These are phyloP conservation scores for Grigorovia humatica DNA, from an alignment of 805 yeast genomes.

Conservation along the genomic window DNA sequence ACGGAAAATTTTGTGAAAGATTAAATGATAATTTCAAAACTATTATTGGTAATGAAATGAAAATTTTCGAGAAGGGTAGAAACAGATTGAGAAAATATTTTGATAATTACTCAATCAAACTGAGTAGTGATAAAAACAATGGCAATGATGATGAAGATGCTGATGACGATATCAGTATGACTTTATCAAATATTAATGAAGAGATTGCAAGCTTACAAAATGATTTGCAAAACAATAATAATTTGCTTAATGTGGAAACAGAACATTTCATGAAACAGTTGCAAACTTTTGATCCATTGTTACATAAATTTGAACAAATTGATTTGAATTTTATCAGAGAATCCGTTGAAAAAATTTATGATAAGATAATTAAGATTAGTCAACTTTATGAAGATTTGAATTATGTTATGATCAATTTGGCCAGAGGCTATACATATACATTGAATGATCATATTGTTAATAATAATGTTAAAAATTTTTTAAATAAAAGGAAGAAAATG, in stretches of 20 bases:
- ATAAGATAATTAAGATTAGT: conserved; percentile 14
- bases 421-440: conserved; percentile 62
- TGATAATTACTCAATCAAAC: conserved; percentile 11
- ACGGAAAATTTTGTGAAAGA: conserved; percentile 15
- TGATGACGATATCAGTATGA: conserved; percentile 5
- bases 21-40: conserved; percentile 20
- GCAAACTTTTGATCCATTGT: conserved; percentile 14
- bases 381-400: conserved; percentile 16
- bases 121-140: conserved; percentile 4
- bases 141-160: conserved; percentile 3
- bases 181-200: conserved; percentile 3
- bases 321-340: conserved; percentile 7
- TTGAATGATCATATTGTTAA: conserved; percentile 84
- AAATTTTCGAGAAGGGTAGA: conserved; percentile 43
- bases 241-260: conserved; percentile 13
- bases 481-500: conserved; percentile 28
- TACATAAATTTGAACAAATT: conserved; percentile 15
- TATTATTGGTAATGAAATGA: conserved; percentile 37
- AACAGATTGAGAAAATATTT: conserved; percentile 27
- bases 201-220: conserved; percentile 6
- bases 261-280: conserved; percentile 12
- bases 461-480: conserved; percentile 47
- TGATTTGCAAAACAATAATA: conserved; percentile 11
- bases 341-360: conserved; percentile 7
- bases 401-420: conserved; percentile 38